A percentile compares a stretch with the other conserved stretches of the same genome.
phyloP scores from a whole-genome alignment of 345 rosid species.

The Acer yangbiense region DNA sequence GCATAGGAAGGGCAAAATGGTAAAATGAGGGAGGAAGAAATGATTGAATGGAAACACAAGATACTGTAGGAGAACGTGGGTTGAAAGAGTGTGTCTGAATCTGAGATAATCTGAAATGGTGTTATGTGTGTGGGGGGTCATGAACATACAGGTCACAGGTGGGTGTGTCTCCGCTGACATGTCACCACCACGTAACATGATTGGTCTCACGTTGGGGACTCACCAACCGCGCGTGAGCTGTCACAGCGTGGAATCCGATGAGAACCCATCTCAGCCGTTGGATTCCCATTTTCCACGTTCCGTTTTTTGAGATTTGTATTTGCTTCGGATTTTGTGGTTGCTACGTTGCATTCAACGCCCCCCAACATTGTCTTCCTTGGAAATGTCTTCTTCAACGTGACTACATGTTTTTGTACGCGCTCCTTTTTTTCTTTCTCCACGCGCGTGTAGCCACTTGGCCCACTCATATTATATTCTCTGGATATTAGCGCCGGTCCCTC shows the following conservation, averaged over 20 bases:
- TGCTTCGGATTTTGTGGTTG: constrained; percentile 37
- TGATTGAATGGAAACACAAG: no score
- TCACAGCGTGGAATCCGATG: constrained; percentile 39
- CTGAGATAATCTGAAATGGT: constrained; percentile 34
- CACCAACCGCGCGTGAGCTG: constrained; percentile 66
- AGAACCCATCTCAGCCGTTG: constrained; percentile 38
- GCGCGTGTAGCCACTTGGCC: neutral
- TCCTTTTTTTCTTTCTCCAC: neutral
- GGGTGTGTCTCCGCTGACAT: constrained; percentile 43
- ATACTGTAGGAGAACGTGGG: constrained; percentile 29
- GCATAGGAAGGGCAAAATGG: no score
- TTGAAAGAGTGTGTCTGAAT: constrained; percentile 28
- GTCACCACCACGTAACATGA: constrained; percentile 53
- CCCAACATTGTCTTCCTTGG: constrained; percentile 18
- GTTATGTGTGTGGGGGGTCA: constrained; percentile 12
- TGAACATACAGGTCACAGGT: constrained; percentile 28
- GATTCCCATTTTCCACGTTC: constrained; percentile 30
- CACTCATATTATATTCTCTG: neutral
- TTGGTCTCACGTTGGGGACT: constrained; percentile 45
- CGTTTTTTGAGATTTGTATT: neutral
- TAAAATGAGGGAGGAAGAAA: no score
- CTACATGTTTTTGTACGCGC: neutral
- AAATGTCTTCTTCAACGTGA: neutral
- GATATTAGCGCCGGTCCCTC: no score
- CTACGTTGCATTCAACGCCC: constrained; percentile 40